Evolutionary conservation across 1,284 basidiomycete species (phyloP).

Genomic region (Volvariella volvacea): DNA sequence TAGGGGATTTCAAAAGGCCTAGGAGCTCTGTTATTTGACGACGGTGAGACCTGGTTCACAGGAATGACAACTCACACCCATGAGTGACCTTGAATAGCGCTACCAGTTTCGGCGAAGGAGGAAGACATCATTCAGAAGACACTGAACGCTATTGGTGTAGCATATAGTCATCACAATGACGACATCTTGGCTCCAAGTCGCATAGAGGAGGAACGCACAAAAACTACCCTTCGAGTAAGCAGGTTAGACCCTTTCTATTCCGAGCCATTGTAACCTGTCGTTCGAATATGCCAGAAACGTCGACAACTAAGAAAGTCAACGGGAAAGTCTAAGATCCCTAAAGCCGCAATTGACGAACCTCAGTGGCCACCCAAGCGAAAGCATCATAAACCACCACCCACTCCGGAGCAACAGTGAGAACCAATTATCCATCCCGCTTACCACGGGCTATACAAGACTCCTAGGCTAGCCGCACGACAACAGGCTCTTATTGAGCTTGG

Average conservation of each 20-base stretch:
- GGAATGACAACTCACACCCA: not conserved
- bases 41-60: conserved; percentile 45
- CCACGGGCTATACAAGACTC: conserved; percentile 7
- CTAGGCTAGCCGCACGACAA: conserved; percentile 45
- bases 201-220: conserved; percentile 58
- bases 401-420: conserved; percentile 45
- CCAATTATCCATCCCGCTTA: not conserved
- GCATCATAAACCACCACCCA: conserved; percentile 45
- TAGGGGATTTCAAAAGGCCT: conserved; percentile 57
- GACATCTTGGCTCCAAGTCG: conserved; percentile 60
- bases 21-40: conserved; percentile 62
- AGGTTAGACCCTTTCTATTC: conserved; percentile 1
- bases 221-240: conserved; percentile 45
- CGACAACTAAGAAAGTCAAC: conserved; percentile 10
- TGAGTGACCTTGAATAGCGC: conserved; percentile 2
- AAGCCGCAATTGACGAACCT: conserved; percentile 13
- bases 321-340: conserved; percentile 5
- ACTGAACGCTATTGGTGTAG: conserved; percentile 52
- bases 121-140: conserved; percentile 47
- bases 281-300: not conserved
- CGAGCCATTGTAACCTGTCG: not conserved
- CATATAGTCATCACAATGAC: conserved; percentile 68
- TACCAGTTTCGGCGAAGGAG: conserved; percentile 31
- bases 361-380: conserved; percentile 61
- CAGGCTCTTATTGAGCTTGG: conserved; percentile 54